Conservation (phyloP, 345 rosid genomes). For the Balakata baccata region DNA sequence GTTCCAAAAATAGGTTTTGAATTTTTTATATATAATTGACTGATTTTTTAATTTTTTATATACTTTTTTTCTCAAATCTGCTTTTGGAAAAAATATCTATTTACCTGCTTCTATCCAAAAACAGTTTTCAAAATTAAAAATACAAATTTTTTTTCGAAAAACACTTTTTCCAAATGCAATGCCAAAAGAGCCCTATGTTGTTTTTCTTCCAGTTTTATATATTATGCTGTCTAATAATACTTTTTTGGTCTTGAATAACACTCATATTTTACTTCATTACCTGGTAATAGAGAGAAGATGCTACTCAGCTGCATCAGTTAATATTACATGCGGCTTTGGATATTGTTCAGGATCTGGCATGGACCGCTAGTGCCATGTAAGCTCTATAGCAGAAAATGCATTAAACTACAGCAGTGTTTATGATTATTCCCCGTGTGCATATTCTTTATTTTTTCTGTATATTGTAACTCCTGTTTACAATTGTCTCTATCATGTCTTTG, state of each 20-base stretch:
- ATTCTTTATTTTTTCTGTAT: neutral
- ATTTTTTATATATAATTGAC: too few species aligned
- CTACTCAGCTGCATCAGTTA: slow-evolving; percentile 92
- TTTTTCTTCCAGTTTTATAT: neutral
- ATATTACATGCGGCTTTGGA: slow-evolving; percentile 90
- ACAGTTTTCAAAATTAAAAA: too few species aligned
- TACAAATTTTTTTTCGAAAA: too few species aligned
- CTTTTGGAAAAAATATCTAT: too few species aligned
- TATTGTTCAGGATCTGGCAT: slow-evolving; percentile 88
- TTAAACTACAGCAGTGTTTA: neutral
- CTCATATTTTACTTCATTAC: slow-evolving; percentile 15
- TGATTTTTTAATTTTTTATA: too few species aligned
- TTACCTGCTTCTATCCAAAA: too few species aligned
- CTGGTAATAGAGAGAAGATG: slow-evolving; percentile 88
- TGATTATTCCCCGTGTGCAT: neutral
- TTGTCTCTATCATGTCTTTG: neutral
- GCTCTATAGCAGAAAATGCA: neutral
- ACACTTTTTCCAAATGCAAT: too few species aligned
- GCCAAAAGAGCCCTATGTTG: too few species aligned
- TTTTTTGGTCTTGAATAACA: slow-evolving; percentile 4
- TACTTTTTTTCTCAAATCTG: too few species aligned
- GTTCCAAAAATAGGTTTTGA: too few species aligned
- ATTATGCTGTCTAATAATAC: neutral
- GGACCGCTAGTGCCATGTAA: slow-evolving; percentile 96
- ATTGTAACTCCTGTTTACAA: too few species aligned